Conservation (phyloP, 352 stramenopile genomes). For the Phytopythium aichiense region DNA sequence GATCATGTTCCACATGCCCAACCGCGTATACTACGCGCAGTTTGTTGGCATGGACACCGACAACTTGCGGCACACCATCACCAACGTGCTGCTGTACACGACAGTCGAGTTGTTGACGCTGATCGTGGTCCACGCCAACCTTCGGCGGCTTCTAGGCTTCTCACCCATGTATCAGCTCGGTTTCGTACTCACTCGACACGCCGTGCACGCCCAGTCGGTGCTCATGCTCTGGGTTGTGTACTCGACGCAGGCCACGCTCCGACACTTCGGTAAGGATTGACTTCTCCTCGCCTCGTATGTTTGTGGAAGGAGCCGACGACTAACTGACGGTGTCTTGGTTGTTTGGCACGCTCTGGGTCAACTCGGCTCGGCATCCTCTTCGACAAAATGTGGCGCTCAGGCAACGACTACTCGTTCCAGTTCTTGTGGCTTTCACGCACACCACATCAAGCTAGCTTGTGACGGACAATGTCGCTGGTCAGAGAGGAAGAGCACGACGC, state of each 20-base stretch:
- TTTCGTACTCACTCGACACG: conserved; percentile 22
- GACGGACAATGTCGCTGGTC: too few relatives aligned
- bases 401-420: conserved; percentile 20
- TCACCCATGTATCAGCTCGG: conserved; percentile 15
- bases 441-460: neutral
- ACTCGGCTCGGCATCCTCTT: neutral
- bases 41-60: conserved; percentile 8
- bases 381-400: conserved; percentile 10
- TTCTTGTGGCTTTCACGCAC: conserved; percentile 13
- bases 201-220: conserved; percentile 13
- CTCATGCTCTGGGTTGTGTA: conserved; percentile 24
- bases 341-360: too few relatives aligned
- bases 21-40: conserved; percentile 25
- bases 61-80: neutral
- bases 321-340: neutral
- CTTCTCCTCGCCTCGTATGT: neutral
- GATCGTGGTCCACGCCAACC: conserved; percentile 6
- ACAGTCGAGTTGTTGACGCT: conserved; percentile 22
- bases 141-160: conserved; percentile 12
- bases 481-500: neutral
- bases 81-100: conserved; percentile 18
- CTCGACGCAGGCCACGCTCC: conserved; percentile 11
- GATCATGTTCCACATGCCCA: conserved; percentile 20
- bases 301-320: neutral
- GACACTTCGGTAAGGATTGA: conserved; percentile 14